A percentile compares a stretch with the other conserved stretches of the same genome.
phyloP scores from a whole-genome alignment of 192 early-diverging fungal genomes.

The Allomyces javanicus region DNA sequence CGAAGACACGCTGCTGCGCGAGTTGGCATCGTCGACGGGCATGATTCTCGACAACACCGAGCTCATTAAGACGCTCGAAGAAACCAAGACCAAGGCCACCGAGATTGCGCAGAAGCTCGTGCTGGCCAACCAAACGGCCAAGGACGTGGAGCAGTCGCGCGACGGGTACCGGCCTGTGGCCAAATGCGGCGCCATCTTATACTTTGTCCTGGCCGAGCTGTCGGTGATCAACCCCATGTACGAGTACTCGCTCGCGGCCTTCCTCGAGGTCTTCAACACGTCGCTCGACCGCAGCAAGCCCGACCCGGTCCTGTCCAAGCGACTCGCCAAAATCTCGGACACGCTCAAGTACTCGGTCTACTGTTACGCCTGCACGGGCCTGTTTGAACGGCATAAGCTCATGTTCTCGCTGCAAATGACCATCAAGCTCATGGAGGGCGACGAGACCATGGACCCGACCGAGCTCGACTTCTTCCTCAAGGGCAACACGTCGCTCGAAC shows the following conservation, averaged over 20 bases:
- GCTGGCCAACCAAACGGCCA: conserved; percentile 85
- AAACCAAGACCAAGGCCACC: conserved; percentile 83
- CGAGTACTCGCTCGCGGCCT: conserved; percentile 94
- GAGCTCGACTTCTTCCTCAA: conserved; percentile 54
- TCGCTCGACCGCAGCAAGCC: conserved; percentile 57
- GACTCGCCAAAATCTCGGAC: conserved; percentile 49
- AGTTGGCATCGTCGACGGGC: conserved; percentile 81
- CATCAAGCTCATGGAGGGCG: conserved; percentile 1
- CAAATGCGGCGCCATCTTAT: conserved; percentile 72
- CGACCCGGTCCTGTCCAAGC: conserved; percentile 41
- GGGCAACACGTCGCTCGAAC: conserved; percentile 11
- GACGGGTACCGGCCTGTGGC: conserved; percentile 78
- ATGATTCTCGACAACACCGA: conserved; percentile 95
- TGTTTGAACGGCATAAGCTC: conserved; percentile 82
- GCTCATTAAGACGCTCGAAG: conserved; percentile 83
- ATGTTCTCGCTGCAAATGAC: conserved; percentile 76
- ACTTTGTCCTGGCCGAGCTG: conserved; percentile 90
- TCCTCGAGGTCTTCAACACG: conserved; percentile 74
- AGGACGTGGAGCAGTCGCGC: conserved; percentile 81
- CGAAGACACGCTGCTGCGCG: conserved; percentile 79
- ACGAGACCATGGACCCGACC: conserved; percentile 10
- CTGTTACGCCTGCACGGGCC: conserved; percentile 49
- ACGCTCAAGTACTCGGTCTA: conserved; percentile 80
- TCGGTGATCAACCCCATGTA: conserved; percentile 79
- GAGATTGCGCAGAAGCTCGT: conserved; percentile 82